Conservation (phyloP, 805 yeast species). For the Suhomyces tanzawaensis region DNA sequence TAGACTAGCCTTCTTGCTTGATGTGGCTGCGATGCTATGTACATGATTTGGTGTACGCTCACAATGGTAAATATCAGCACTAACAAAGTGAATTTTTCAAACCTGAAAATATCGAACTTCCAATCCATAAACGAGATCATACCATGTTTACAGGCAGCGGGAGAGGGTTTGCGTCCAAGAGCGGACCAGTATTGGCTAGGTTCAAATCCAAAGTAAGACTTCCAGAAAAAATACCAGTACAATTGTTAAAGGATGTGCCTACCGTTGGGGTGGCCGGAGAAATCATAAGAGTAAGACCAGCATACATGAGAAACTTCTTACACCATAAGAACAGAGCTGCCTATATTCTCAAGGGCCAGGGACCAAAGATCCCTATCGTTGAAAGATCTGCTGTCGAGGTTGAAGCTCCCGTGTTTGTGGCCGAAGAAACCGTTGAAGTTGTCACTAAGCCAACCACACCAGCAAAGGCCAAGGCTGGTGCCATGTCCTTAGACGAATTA, state of each 20-base stretch:
- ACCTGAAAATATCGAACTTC: background rate
- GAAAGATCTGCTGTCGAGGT: constrained; percentile 15
- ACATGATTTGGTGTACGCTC: background rate
- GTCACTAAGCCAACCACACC: constrained; percentile 2
- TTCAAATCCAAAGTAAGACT: constrained; percentile 13
- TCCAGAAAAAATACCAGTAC: constrained; percentile 59
- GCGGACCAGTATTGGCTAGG: constrained; percentile 11
- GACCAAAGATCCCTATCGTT: constrained; percentile 43
- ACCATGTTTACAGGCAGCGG: background rate
- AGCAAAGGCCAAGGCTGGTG: constrained; percentile 16
- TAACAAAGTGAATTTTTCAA: constrained; percentile 2
- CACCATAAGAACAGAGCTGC: constrained; percentile 73
- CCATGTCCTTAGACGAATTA: constrained; percentile 40
- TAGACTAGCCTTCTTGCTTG: too few relatives aligned
- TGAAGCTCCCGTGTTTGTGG: background rate
- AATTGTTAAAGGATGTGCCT: constrained; percentile 66
- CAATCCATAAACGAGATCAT: background rate
- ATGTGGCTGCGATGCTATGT: constrained; percentile 4
- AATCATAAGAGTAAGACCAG: constrained; percentile 70
- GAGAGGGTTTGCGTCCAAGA: background rate
- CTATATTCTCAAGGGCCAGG: constrained; percentile 46
- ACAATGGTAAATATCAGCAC: constrained; percentile 3
- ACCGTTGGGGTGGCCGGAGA: constrained; percentile 70
- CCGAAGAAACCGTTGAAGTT: constrained; percentile 2
- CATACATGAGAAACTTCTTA: constrained; percentile 76